These are phyloP conservation scores for Hypomontagnella monticulosa DNA, from an alignment of 495 filamentous ascomycete genomes.

Conservation along the genomic window DNA sequence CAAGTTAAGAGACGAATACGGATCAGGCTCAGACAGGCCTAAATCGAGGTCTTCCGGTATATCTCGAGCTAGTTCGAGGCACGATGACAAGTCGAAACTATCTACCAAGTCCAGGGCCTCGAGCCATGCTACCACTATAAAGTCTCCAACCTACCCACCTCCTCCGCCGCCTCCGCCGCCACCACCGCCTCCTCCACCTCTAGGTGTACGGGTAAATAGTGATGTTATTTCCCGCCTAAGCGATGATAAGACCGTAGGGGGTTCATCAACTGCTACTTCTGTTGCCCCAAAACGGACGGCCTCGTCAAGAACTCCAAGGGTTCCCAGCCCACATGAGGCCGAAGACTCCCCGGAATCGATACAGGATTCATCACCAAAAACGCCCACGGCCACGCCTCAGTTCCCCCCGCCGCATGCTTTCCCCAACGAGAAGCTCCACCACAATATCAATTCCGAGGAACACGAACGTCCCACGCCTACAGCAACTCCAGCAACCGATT, in stretches of 20 bases:
- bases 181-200: constrained; percentile 33
- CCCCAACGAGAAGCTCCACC: constrained; percentile 46
- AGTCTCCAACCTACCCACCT: constrained; percentile 43
- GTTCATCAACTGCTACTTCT: constrained; percentile 63
- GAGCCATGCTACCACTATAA: constrained; percentile 55
- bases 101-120: constrained; percentile 59
- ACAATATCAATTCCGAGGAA: constrained; percentile 38
- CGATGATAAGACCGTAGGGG: constrained; percentile 35
- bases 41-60: constrained; percentile 52
- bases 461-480: constrained; percentile 47
- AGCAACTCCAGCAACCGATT: constrained; percentile 54
- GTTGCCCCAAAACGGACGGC: constrained; percentile 68
- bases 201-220: constrained; percentile 24
- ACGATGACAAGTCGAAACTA: constrained; percentile 56
- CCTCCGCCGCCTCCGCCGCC: constrained; percentile 32
- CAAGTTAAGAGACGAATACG: constrained; percentile 45
- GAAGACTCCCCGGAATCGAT: constrained; percentile 59
- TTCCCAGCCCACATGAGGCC: constrained; percentile 46
- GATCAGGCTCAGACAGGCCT: constrained; percentile 45
- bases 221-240: constrained; percentile 60
- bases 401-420: constrained; percentile 54
- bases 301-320: constrained; percentile 51
- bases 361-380: constrained; percentile 66
- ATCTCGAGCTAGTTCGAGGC: constrained; percentile 55
- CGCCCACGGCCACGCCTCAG: constrained; percentile 62